A percentile compares a stretch with the other conserved stretches of the same genome.
phyloP scores from a whole-genome alignment of 139 green algal genomes.

The Chlorella sp. region DNA sequence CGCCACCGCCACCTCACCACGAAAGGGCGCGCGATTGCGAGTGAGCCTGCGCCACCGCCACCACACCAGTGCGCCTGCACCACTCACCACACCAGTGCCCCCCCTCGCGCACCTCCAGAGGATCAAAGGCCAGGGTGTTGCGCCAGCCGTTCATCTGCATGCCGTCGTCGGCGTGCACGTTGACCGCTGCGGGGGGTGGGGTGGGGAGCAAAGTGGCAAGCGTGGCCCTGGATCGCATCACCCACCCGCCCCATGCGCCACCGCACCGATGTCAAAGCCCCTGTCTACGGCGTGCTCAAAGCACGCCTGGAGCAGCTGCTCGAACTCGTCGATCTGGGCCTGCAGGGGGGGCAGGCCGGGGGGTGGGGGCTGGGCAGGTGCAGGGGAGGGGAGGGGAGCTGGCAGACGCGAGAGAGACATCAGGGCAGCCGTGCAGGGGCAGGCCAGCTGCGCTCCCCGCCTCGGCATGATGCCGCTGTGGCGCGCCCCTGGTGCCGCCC shows the following conservation, averaged over 20 bases:
- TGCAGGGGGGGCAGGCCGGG: neutral
- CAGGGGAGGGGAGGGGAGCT: neutral
- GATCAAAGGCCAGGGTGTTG: slow-evolving; percentile 24
- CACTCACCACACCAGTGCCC: too few species aligned
- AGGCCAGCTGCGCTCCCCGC: neutral
- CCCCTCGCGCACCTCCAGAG: slow-evolving; percentile 1
- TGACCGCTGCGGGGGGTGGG: neutral
- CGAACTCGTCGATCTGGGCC: neutral
- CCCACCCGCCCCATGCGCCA: neutral
- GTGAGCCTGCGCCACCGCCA: too few species aligned
- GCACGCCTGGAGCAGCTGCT: slow-evolving; percentile 5
- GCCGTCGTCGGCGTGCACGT: slow-evolving; percentile 16
- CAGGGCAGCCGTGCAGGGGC: neutral
- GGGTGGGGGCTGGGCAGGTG: too few species aligned
- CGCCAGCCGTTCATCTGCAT: slow-evolving; percentile 11
- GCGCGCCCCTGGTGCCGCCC: neutral
- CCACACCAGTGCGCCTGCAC: neutral
- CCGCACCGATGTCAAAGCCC: neutral
- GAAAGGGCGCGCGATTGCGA: too few species aligned
- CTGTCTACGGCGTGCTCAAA: neutral
- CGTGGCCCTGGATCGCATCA: too few species aligned
- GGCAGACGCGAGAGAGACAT: neutral
- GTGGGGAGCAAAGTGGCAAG: neutral
- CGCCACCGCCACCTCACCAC: too few species aligned
- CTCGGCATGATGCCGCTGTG: neutral